Base-by-base conservation (phyloP, 73 alveolate species). In the Durusdinium trenchii region DNA sequence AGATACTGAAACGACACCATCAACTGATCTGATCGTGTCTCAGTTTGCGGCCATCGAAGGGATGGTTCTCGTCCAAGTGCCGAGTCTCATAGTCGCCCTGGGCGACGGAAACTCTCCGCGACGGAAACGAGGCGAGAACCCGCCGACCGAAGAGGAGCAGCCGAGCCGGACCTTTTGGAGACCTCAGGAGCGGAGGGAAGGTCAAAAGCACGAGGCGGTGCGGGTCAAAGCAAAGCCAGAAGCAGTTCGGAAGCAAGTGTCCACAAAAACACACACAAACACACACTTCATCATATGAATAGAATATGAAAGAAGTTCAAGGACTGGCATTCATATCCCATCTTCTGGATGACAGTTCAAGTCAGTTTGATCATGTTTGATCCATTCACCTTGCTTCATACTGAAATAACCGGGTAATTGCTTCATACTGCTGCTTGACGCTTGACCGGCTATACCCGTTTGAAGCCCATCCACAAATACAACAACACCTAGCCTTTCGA, bases 21-120 rank as follows among this genome's bases (percentile, higher is more conserved):
- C 42, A 14, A 3, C 16, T n/a, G 43, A 26, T 64, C 12, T 10
- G 42, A 14, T 14, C 3, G 43, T 14, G 14, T 30, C 61, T 82
- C 35, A 14, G 75, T 48, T 51, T 52, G 9, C 30, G 94, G 75
- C 94, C 94, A n/a, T 84, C 94, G 38, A 50, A 84, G 20, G 75
- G 73, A 36, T 84, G 75, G 36, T 84, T 84, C 94, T 84, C 94
- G n/a, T 84, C 94, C 94, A 84, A 51, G 36, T 84, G 94, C 75
- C 94, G 94, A 50, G 32, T 84, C 76, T 84, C 94, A 84, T 84
- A 84, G 73, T 84, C 51, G 50, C 52, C 94, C 91, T 81, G 64
- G 40, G 82, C 36, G 52, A n/a, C 32, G 38, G 84, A 36, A 51
- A 78, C 61, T 32, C 38, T 64, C 42, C n/a, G 9, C 43, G 42